Conservation (phyloP, 345 rosid species). For the Moricandia arvensis region DNA sequence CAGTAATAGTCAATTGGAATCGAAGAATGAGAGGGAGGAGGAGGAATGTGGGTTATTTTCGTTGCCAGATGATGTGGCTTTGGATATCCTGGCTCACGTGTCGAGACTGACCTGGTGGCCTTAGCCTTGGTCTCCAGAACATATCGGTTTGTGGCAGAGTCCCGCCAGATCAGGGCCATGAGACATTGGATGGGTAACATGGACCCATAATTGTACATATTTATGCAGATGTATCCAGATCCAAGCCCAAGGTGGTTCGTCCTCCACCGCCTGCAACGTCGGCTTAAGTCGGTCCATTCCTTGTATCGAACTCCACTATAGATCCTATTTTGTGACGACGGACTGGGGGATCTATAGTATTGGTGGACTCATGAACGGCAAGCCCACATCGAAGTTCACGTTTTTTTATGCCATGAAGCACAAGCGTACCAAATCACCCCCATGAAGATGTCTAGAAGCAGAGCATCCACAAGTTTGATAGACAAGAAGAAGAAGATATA, state of each 20-base stretch:
- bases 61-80: neutral
- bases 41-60: neutral
- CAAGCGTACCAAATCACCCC: neutral
- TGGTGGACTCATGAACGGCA: neutral
- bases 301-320: neutral
- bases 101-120: neutral
- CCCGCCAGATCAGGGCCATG: neutral
- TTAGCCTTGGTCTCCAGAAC: neutral
- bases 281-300: too few species aligned
- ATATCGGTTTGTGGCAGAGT: neutral
- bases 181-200: neutral
- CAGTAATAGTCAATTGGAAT: neutral
- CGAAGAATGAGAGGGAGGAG: neutral
- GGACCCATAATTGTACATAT: neutral
- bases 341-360: neutral
- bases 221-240: neutral
- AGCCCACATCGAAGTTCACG: neutral
- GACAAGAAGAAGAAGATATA: neutral
- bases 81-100: neutral
- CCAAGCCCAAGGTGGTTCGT: neutral
- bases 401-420: neutral
- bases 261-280: neutral
- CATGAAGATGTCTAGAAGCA: neutral
- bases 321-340: neutral
- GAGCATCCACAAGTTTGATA: neutral